phyloP scores from a whole-genome alignment of 2,329 filamentous ascomycete species.

The Pseudofabraea citricarpa region DNA sequence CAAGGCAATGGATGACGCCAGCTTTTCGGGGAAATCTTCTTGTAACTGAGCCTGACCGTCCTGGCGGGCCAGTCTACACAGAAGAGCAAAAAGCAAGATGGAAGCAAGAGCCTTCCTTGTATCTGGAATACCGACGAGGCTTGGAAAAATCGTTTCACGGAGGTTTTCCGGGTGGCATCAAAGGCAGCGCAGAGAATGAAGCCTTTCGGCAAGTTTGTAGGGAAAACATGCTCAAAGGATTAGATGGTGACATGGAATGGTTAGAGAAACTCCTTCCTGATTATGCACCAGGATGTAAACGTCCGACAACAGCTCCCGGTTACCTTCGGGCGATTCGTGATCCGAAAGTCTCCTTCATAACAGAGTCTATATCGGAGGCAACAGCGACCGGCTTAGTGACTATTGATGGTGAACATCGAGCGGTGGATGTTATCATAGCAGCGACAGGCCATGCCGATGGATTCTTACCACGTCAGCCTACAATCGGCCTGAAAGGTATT shows the following conservation, averaged over 20 bases:
- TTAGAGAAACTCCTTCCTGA: conserved; percentile 30
- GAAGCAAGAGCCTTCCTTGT: background rate
- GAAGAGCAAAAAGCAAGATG: background rate
- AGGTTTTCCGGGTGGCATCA: conserved; percentile 5
- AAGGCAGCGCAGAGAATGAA: conserved; percentile 34
- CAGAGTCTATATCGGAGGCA: conserved; percentile 39
- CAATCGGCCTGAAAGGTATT: background rate
- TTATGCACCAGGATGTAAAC: conserved; percentile 36
- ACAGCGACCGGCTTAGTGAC: conserved; percentile 28
- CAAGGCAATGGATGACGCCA: conserved; percentile 41
- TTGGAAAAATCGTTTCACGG: conserved; percentile 1
- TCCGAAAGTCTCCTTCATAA: conserved; percentile 26
- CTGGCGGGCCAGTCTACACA: background rate
- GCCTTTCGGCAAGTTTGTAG: conserved; percentile 25
- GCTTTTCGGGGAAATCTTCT: conserved; percentile 36
- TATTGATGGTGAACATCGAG: conserved; percentile 14
- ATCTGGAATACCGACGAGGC: conserved; percentile 18
- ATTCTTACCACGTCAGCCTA: conserved; percentile 3
- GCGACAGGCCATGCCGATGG: conserved; percentile 19
- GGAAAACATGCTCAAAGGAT: conserved; percentile 31
- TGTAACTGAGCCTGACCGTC: conserved; percentile 6
- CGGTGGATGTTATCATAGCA: conserved; percentile 25
- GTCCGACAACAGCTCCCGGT: conserved; percentile 31
- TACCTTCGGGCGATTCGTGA: conserved; percentile 28
- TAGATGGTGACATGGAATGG: conserved; percentile 32